These are phyloP conservation scores for Ganoderma multipileum DNA, from an alignment of 1,284 basidiomycete species.

Conservation along the genomic window DNA sequence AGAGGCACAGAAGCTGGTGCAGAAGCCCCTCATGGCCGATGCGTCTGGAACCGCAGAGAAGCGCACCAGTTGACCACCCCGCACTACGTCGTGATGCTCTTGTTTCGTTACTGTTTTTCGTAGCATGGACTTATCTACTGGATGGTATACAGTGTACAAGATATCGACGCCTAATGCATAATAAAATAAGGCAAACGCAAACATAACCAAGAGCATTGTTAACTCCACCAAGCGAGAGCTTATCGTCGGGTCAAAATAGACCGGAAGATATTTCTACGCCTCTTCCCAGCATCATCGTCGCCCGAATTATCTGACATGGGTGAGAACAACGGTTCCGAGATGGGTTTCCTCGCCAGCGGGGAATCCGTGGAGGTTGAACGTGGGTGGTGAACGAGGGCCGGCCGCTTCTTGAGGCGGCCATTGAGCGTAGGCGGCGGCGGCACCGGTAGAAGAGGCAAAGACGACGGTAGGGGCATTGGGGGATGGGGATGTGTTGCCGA, in stretches of 20 bases:
- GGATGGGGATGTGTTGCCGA: slow-evolving; percentile 24
- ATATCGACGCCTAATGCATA: slow-evolving; percentile 35
- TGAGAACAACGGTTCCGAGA: slow-evolving; percentile 22
- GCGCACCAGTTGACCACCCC: slow-evolving; percentile 18
- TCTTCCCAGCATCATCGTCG: slow-evolving; percentile 32
- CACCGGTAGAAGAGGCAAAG: slow-evolving; percentile 4
- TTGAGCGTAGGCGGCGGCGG: slow-evolving; percentile 15
- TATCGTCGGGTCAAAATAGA: slow-evolving; percentile 34
- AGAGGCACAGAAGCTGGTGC: slow-evolving; percentile 77
- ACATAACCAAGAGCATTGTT: not conserved
- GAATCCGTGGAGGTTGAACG: slow-evolving; percentile 37
- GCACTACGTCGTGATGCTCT: slow-evolving; percentile 9
- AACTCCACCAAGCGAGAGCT: not conserved
- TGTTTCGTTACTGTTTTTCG: too few species aligned
- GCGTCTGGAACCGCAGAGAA: slow-evolving; percentile 18
- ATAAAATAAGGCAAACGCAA: slow-evolving; percentile 18
- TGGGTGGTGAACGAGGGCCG: slow-evolving; percentile 27
- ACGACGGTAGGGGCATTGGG: slow-evolving; percentile 17
- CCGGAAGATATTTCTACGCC: slow-evolving; percentile 34
- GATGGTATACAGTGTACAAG: slow-evolving; percentile 35
- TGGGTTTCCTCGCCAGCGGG: slow-evolving; percentile 25
- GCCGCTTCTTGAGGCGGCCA: slow-evolving; percentile 11
- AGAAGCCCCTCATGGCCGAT: slow-evolving; percentile 54
- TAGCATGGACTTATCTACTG: slow-evolving; percentile 33
- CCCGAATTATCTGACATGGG: slow-evolving; percentile 19